Conservation (phyloP, 345 rosid genomes). For the Cardamine resedifolia region DNA sequence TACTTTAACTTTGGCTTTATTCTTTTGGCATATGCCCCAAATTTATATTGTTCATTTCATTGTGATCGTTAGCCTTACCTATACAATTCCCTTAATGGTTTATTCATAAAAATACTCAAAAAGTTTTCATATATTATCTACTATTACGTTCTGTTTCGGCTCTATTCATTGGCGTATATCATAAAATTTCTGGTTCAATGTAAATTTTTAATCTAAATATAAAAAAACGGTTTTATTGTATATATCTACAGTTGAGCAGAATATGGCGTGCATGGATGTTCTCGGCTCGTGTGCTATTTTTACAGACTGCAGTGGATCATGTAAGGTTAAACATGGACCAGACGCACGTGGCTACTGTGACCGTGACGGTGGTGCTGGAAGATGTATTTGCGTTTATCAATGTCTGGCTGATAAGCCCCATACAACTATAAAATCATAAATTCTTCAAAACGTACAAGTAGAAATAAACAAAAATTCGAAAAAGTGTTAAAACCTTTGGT, state of each 20-base stretch:
- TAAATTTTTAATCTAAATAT: neutral
- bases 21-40: neutral
- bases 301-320: neutral
- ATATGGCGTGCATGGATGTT: constrained; percentile 1
- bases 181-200: neutral
- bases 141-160: neutral
- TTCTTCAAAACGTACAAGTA: neutral
- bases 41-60: neutral
- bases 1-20: neutral
- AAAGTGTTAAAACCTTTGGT: no score
- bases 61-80: neutral
- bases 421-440: neutral
- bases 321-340: neutral
- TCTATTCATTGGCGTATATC: neutral
- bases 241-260: constrained; percentile 23
- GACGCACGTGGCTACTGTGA: neutral
- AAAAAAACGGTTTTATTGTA: neutral
- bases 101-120: neutral
- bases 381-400: neutral
- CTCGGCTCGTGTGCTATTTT: constrained; percentile 18
- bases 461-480: neutral
- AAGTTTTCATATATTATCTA: no score
- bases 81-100: neutral
- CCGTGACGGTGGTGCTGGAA: neutral
- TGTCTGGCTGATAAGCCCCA: neutral